Evolutionary conservation across 2,329 filamentous ascomycete species (phyloP).

Genomic region (Scedosporium apiospermum): DNA sequence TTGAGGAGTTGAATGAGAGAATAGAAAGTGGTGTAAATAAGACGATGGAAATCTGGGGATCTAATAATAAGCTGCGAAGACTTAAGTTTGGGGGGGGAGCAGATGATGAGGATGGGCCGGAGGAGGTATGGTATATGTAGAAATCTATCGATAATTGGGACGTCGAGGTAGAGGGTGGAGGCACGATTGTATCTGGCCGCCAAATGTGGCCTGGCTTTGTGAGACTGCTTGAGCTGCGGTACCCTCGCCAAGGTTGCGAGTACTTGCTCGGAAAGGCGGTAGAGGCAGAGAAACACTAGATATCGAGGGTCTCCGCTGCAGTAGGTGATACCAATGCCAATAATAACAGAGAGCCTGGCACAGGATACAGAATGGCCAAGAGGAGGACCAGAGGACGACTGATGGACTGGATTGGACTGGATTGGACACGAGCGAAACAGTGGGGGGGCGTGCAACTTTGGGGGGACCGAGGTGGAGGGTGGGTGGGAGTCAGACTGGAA

Average conservation of each 20-base stretch:
- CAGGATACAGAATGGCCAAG: not conserved
- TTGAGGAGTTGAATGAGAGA: not conserved
- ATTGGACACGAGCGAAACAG: not conserved
- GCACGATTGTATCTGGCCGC: conserved; percentile 5
- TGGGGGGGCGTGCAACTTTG: not conserved
- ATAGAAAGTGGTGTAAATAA: not conserved
- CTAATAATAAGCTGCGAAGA: not conserved
- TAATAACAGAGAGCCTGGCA: not conserved
- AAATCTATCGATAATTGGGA: not conserved
- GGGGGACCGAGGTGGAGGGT: not conserved
- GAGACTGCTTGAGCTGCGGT: not conserved
- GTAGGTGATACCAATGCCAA: not conserved
- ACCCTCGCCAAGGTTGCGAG: not conserved
- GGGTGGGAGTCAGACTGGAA: not conserved
- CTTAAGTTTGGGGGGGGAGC: not conserved
- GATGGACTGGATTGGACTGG: not conserved
- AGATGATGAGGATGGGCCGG: not conserved
- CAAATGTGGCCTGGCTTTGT: not conserved
- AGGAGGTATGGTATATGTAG: not conserved
- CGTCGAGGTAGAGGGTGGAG: not conserved
- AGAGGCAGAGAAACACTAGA: not conserved
- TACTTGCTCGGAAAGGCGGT: conserved; percentile 1
- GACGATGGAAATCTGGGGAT: not conserved
- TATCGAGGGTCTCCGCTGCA: not conserved
- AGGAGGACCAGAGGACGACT: not conserved